Conservation (phyloP, 345 rosid species). For the Gynandropsis gynandra region DNA sequence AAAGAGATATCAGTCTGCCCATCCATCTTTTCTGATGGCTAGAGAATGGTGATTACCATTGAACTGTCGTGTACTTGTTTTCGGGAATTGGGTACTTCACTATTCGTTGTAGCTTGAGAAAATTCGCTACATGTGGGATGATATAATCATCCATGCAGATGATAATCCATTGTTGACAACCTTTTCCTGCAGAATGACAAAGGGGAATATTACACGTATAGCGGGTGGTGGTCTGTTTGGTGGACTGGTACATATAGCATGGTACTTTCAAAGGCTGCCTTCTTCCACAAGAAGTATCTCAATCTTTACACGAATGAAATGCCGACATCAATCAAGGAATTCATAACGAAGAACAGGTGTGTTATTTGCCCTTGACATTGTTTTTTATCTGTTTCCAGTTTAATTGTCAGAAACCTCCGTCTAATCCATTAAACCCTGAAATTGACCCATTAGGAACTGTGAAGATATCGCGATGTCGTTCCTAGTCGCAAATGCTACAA, state of each 20-base stretch:
- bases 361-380: constrained; percentile 6
- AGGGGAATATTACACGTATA: constrained; percentile 43
- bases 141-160: too few species aligned
- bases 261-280: constrained; percentile 95
- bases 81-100: too few species aligned
- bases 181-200: constrained; percentile 47
- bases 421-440: constrained; percentile 13
- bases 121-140: too few species aligned
- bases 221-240: constrained; percentile 99
- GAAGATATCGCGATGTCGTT: constrained; percentile 99
- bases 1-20: too few species aligned
- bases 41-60: background rate
- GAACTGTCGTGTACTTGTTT: background rate
- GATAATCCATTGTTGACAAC: background rate
- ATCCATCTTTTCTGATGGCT: too few species aligned
- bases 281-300: constrained; percentile 92
- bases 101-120: too few species aligned
- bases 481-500: constrained; percentile 88
- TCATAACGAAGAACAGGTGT: constrained; percentile 64
- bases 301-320: constrained; percentile 68
- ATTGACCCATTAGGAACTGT: constrained; percentile 61
- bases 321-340: constrained; percentile 77
- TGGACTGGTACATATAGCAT: constrained; percentile 94
- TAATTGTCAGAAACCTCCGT: background rate
- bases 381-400: constrained; percentile 12